phyloP scores from a whole-genome alignment of 192 early-diverging fungal species.

The Backusella tuberculispora region DNA sequence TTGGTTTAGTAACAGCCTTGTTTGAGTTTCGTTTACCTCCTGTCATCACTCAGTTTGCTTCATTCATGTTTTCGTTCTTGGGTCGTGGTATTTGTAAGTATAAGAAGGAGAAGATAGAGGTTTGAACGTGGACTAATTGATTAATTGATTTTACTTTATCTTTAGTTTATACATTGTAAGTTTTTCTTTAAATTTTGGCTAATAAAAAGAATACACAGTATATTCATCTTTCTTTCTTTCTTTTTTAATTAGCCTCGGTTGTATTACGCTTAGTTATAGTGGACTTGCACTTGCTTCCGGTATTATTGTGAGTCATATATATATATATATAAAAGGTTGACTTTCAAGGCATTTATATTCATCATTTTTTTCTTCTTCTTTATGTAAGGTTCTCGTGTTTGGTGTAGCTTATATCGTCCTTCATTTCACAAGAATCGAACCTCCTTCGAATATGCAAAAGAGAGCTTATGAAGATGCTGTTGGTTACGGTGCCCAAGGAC shows the following conservation, averaged over 20 bases:
- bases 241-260: constrained; percentile 28
- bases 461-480: constrained; percentile 27
- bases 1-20: constrained; percentile 25
- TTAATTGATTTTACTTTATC: not conserved
- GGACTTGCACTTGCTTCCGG: constrained; percentile 30
- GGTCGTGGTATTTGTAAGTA: constrained; percentile 38
- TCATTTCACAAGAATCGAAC: constrained; percentile 32
- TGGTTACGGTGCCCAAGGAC: not conserved
- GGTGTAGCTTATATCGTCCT: constrained; percentile 32
- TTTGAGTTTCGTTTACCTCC: constrained; percentile 35
- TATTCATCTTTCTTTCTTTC: too few species aligned
- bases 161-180: constrained; percentile 41
- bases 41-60: constrained; percentile 24
- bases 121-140: not conserved
- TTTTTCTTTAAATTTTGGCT: not conserved
- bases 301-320: constrained; percentile 32
- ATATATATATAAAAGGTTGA: not conserved
- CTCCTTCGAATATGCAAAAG: constrained; percentile 38
- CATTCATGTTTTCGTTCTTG: constrained; percentile 40
- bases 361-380: not conserved
- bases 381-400: constrained; percentile 22
- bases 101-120: not conserved
- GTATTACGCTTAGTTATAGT: constrained; percentile 32
- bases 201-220: not conserved
- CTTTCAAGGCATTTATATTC: not conserved